phyloP scores from a whole-genome alignment of 2,329 filamentous ascomycete species.

The Claviceps fusiformis region DNA sequence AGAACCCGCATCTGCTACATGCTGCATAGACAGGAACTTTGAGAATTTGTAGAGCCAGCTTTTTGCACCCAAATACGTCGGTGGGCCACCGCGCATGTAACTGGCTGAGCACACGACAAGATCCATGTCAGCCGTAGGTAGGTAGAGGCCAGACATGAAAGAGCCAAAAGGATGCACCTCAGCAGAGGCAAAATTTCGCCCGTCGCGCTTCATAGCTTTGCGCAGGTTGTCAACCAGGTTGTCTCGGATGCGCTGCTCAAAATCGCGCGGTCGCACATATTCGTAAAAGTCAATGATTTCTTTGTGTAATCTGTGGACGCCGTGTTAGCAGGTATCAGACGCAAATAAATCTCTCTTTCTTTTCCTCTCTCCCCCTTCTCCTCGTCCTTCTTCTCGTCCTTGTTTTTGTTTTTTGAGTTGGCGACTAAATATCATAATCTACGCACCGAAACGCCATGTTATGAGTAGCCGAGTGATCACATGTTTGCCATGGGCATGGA shows the following conservation, averaged over 20 bases:
- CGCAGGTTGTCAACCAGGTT: constrained; percentile 60
- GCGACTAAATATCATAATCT: neutral
- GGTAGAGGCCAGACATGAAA: constrained; percentile 67
- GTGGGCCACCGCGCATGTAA: constrained; percentile 39
- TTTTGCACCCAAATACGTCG: constrained; percentile 35
- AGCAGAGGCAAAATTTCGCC: constrained; percentile 40
- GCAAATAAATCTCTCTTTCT: too few species aligned
- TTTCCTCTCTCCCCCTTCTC: too few species aligned
- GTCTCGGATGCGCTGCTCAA: constrained; percentile 62
- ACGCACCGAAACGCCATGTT: constrained; percentile 45
- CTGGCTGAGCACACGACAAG: constrained; percentile 58
- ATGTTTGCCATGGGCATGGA: constrained; percentile 48
- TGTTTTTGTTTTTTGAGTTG: too few species aligned
- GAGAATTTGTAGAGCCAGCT: constrained; percentile 49
- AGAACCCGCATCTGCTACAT: constrained; percentile 42
- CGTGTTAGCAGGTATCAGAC: neutral
- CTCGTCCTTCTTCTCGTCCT: too few species aligned
- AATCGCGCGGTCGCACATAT: constrained; percentile 62
- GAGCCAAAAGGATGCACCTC: constrained; percentile 76
- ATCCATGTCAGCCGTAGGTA: constrained; percentile 79
- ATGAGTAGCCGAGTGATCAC: constrained; percentile 39
- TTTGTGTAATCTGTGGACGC: constrained; percentile 55
- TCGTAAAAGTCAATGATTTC: constrained; percentile 85
- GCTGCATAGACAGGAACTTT: constrained; percentile 39
- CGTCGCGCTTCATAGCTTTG: constrained; percentile 37